These are phyloP conservation scores for Rhizoclosmatium globosum DNA, from an alignment of 192 early-diverging fungal genomes.

Conservation along the genomic window DNA sequence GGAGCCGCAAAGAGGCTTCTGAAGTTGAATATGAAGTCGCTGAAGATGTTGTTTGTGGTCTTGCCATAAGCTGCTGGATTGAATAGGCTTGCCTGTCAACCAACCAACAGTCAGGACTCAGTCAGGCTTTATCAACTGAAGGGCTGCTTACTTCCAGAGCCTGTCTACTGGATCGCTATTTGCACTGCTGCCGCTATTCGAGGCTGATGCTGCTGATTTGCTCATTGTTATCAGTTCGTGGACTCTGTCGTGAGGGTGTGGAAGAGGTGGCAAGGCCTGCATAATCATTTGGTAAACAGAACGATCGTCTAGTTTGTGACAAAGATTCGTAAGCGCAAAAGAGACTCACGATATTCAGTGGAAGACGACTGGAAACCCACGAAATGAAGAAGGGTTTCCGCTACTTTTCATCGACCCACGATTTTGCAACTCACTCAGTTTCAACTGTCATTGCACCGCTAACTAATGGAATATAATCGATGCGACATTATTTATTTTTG, in stretches of 20 bases:
- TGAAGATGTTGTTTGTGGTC: background rate
- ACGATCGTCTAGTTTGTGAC: too few relatives aligned
- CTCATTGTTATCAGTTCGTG: background rate
- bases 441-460: too few relatives aligned
- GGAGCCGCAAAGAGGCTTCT: constrained; percentile 6
- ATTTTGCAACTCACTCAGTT: too few relatives aligned
- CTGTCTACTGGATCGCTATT: background rate
- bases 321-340: too few relatives aligned
- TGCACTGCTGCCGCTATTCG: background rate
- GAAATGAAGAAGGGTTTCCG: too few relatives aligned
- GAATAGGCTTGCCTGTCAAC: constrained; percentile 13
- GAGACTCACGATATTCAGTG: too few relatives aligned
- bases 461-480: too few relatives aligned
- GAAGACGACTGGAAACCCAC: too few relatives aligned
- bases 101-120: background rate
- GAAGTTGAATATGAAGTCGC: background rate
- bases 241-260: background rate
- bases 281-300: too few relatives aligned
- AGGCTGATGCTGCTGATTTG: background rate
- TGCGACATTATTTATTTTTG: too few relatives aligned
- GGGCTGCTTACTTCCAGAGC: constrained; percentile 9
- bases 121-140: background rate
- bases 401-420: too few relatives aligned
- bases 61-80: background rate
- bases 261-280: background rate